phyloP scores from a whole-genome alignment of 225 moss, liverwort and hornwort species.

The Marchantia paleacea region DNA sequence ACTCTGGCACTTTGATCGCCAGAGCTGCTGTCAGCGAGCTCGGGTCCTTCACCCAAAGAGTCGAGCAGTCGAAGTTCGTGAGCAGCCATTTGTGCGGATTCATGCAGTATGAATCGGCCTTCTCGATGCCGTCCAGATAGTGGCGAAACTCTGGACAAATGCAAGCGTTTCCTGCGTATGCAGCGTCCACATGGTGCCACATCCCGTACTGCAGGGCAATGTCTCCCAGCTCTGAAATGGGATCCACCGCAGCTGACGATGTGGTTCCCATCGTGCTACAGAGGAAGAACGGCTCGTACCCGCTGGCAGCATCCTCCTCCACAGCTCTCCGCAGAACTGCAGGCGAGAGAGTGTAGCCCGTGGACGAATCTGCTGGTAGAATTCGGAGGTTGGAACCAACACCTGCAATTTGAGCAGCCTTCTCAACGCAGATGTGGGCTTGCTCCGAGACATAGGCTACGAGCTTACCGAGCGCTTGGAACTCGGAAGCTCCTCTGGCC shows the following conservation, averaged over 20 bases:
- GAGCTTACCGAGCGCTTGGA: slow-evolving; percentile 46
- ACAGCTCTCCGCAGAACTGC: slow-evolving; percentile 40
- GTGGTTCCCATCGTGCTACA: slow-evolving; percentile 81
- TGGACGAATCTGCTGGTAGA: slow-evolving; percentile 49
- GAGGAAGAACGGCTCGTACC: slow-evolving; percentile 69
- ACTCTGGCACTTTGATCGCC: slow-evolving; percentile 61
- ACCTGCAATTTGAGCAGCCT: slow-evolving; percentile 55
- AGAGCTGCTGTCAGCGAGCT: slow-evolving; percentile 48
- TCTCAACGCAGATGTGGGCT: slow-evolving; percentile 67
- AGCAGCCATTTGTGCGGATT: slow-evolving; percentile 87
- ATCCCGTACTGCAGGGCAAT: slow-evolving; percentile 57
- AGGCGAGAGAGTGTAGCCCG: slow-evolving; percentile 54
- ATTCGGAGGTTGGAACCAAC: slow-evolving; percentile 15
- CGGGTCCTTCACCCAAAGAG: slow-evolving; percentile 74
- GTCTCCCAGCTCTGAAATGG: slow-evolving; percentile 57
- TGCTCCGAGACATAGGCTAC: slow-evolving; percentile 68
- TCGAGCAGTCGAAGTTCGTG: slow-evolving; percentile 80
- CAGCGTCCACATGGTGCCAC: slow-evolving; percentile 83
- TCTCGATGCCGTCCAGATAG: slow-evolving; percentile 62
- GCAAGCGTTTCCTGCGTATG: slow-evolving; percentile 73
- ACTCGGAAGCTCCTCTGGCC: slow-evolving; percentile 42
- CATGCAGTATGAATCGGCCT: slow-evolving; percentile 66
- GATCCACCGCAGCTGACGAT: slow-evolving; percentile 76
- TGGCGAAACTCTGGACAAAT: slow-evolving; percentile 74
- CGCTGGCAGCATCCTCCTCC: slow-evolving; percentile 57